Evolutionary conservation across 352 stramenopile genomes (phyloP), one percentile per base, ranked within the genome.

Genomic region (Pythium phragmitis): DNA sequence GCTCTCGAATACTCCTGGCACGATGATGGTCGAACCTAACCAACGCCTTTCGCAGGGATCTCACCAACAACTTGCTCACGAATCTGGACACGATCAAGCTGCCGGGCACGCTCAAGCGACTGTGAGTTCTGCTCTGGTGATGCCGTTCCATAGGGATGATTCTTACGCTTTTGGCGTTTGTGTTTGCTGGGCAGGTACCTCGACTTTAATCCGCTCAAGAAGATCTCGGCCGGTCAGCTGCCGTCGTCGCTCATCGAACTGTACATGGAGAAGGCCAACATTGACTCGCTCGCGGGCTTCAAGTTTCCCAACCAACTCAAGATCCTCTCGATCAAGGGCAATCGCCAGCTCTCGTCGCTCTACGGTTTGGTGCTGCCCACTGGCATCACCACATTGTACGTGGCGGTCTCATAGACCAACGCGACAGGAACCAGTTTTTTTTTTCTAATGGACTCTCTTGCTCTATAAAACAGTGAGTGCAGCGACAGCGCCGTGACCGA

Each of bases 361-460:
- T 45, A 80, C 43, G 76, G 75, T 17, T 65, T 73, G 42, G 70
- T 80, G 14, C 65, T 88, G 19, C 77, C 79, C 0, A 67, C 78
- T 48, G 73, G 63, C 9, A 60, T 88, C n/a, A 50, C 69, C 30
- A 54, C 57, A 4, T 33, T 63, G 58, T 43, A n/a, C 33, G 55
- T 61, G 11, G 8, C 43, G 34, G 34, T 9, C 14, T 41, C 13
- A 41, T 23, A 34, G 7, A 55, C 8, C 12, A 39, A 30, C 26
- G 26, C 4, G 4, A 30, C 26, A 30, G 26, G 26, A 30, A 30
- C 26, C 26, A 1, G 26, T 30, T 30, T 5, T 21, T 21, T 21
- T 21, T 1, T 21, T 9, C 3, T 12, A 13, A 23, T n/a, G 16
- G 28, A 23, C 0, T 49, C 36, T 57, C n/a, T 59, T 2, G 4